These are phyloP conservation scores for Syncephalastrum contaminatum DNA, from an alignment of 371 early-diverging fungal genomes.

Conservation along the genomic window DNA sequence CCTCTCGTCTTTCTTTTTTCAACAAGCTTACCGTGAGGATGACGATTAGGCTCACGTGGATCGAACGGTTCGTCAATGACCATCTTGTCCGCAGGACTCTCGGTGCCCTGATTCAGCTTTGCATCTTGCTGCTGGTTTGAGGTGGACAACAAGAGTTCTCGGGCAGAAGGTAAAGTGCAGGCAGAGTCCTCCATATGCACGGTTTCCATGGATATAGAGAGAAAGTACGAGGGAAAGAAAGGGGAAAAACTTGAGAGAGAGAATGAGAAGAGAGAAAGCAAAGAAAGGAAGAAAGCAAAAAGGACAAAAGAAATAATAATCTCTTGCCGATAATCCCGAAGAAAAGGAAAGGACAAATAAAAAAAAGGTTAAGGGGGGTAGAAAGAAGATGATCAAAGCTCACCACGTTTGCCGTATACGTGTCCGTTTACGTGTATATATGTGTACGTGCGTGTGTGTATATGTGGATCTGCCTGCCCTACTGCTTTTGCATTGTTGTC, in stretches of 20 bases:
- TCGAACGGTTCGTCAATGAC: constrained; percentile 22
- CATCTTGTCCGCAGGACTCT: constrained; percentile 17
- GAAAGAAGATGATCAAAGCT: too few species aligned
- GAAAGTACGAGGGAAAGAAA: not conserved
- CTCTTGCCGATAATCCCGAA: too few species aligned
- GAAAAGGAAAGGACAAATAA: too few species aligned
- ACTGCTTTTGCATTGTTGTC: too few species aligned
- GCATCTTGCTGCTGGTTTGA: constrained; percentile 7
- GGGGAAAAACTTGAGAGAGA: not conserved
- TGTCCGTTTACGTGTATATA: too few species aligned
- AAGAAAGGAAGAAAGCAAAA: not conserved
- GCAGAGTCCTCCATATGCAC: constrained; percentile 18
- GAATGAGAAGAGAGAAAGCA: constrained; percentile 2
- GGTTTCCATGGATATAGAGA: constrained; percentile 22
- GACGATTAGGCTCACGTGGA: constrained; percentile 9
- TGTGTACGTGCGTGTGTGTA: too few species aligned
- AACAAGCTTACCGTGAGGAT: constrained; percentile 11
- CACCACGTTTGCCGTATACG: too few species aligned
- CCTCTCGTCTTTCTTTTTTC: not conserved
- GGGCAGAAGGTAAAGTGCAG: constrained; percentile 28
- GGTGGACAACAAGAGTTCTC: constrained; percentile 25
- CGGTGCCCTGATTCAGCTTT: not conserved
- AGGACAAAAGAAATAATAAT: not conserved
- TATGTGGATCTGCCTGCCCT: not conserved
- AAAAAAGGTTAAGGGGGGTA: too few species aligned